Evolutionary conservation across 495 filamentous ascomycete species (phyloP), one percentile per base, ranked within the genome.

Genomic region (Daldinia vernicosa): DNA sequence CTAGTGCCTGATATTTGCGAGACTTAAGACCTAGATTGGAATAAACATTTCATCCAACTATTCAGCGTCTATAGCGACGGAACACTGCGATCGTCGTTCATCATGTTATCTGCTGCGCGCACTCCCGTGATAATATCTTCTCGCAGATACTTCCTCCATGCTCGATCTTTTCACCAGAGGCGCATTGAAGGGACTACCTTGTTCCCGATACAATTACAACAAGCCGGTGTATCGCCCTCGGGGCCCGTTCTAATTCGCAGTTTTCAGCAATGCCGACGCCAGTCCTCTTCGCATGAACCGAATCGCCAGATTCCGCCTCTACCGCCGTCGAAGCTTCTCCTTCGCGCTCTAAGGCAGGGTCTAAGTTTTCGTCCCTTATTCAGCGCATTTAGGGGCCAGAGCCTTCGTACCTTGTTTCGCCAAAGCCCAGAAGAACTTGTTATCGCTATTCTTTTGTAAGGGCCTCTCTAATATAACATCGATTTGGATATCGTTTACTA

Each of bases 351-450:
- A 1, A 74, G 64, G 33, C 76, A 74, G 54, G 70, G 77, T 55
- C 59, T 83, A 45, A 76, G 69, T 54, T 67, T 77, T 52, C 68
- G 75, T 17, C 75, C 76, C 22, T 39, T 82, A 32, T 70, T 78
- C 40, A 63, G 67, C 32, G 71, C 72, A 56, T 76, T 82, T n/a
- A 71, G 78, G 30, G 72, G 76, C 51, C 74, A 77, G 40, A 77
- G 60, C 58, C 65, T 83, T 43, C 76, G 70, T 9, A 57, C 63
- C 0, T 67, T 81, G 12, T 81, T 77, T 54, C 77, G 77, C 19
- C 71, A 76, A 51, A 82, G 76, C 60, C 82, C 82, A 4, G 78
- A 76, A 22, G 82, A 83, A 62, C 77, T 82, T 15, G 69, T 83
- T 1, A 39, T 81, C 45, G 82, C 78, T 11, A 68, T 77, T 35